Base-by-base conservation (phyloP, 2,329 filamentous ascomycete species). In the Orbilia oligospora region DNA sequence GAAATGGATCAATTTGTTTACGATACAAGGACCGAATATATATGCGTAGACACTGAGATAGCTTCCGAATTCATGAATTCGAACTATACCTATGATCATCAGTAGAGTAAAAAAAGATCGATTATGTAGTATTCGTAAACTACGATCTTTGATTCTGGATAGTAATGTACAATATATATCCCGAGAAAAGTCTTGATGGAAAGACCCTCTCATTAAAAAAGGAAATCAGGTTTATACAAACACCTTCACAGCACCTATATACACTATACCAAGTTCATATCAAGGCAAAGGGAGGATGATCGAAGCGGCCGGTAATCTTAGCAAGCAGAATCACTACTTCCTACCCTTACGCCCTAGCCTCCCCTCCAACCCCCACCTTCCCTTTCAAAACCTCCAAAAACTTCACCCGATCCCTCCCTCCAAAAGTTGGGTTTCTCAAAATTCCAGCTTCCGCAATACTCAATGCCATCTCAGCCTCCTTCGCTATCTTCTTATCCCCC, bases 351-450 rank as follows among this genome's bases (percentile, higher is more conserved):
- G 48, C 27, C 36, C 73, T 76, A 9, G 46, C 51, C 41, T 67
- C 61, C 18, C 38, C 20, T 14, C 24, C 20, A 61, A 70, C 10
- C 61, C 67, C 73, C 16, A 77, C 48, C 53, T 71, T 77, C 12
- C 46, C 61, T 33, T 22, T 67, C 30, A 77, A 9, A 38, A 77
- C 53, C 24, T 55, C 73, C 68, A 77, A 53, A 56, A 77, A 77
- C 51, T 30, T 63, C 16, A 24, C 61, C 51, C 66, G 49, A 10
- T 77, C 41, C 61, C 46, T 61, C n/a, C 71, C 73, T 22, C n/a
- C 51, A 64, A 71, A 67, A n/a, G 44, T 77, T 20, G 73, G 61
- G 49, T 77, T 77, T 61, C 41, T 77, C 73, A 67, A 67, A 48
- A 77, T 27, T 51, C 73, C 68, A 3, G 38, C 67, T 36, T 77